Evolutionary conservation across 352 stramenopile genomes (phyloP), one percentile per base, ranked within the genome.

Genomic region (Globisporangium abappressorium): DNA sequence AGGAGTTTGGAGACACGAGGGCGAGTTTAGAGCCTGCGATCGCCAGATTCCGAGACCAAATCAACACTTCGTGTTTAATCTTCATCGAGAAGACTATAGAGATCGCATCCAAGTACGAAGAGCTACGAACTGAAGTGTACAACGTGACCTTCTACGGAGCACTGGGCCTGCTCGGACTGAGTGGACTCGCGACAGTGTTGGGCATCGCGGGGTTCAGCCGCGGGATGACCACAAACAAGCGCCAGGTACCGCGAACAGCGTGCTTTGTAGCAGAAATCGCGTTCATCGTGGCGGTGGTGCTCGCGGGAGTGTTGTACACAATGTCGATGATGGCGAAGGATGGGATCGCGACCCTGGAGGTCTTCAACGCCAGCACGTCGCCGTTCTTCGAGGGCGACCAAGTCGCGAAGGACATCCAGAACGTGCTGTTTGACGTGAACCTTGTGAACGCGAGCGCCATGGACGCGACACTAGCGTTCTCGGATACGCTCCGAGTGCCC

Each of bases 401-500:
- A 20, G 53, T 67, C 0, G 69, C 73, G 2, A 54, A 70, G 18
- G 72, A 86, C 38, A 57, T 80, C 0, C 65, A 60, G 38, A 59
- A 33, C 20, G 70, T 87, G 47, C 64, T 93, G 4, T 81, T 81
- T 51, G 83, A 85, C 59, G 55, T 64, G 8, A 92, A 75, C 28
- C 64, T 93, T 9, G 65, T 91, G 2, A 61, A 80, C 9, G 62
- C 64, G 2, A 76, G 62, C 7, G 33, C n/a, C 1, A 77, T 82
- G 69, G 65, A 66, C 5, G 49, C 66, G n/a, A 75, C 71, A 1
- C 58, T 93, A 4, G 75, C 72, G n/a, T 91, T 91, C 64, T 72
- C 77, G 1, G 85, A 92, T 22, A 83, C 81, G 5, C 74, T 93
- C 20, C 83, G 76, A 0, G 75, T 91, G 28, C 85, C 83, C 9